A percentile compares a stretch with the other conserved stretches of the same genome.
phyloP scores from a whole-genome alignment of 352 stramenopile species.

The Pythium periplocum region DNA sequence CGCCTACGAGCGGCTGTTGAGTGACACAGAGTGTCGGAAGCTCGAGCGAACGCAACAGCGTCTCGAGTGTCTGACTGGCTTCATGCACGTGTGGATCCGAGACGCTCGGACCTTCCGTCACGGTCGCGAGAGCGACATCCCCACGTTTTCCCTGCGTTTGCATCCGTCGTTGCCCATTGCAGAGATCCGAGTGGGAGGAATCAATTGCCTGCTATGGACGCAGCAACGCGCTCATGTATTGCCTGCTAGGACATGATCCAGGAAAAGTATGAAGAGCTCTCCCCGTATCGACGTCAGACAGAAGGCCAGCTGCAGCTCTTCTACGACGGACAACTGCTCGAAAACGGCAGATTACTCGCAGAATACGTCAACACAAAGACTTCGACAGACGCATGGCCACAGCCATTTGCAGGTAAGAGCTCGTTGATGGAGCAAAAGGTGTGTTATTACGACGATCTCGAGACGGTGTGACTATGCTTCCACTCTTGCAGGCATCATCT shows the following conservation, averaged over 20 bases:
- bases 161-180: constrained; percentile 32
- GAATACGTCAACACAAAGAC: constrained; percentile 26
- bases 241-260: constrained; percentile 34
- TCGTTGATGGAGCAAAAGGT: neutral
- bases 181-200: constrained; percentile 26
- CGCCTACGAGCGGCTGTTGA: constrained; percentile 41
- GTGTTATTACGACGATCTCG: neutral
- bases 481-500: constrained; percentile 41
- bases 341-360: constrained; percentile 31
- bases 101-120: constrained; percentile 49
- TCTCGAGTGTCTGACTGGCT: constrained; percentile 17
- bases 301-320: constrained; percentile 42
- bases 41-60: constrained; percentile 22
- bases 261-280: constrained; percentile 32
- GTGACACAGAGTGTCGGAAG: constrained; percentile 29
- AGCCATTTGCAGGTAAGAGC: constrained; percentile 20
- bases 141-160: constrained; percentile 32
- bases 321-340: constrained; percentile 33
- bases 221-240: neutral
- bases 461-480: too few species aligned
- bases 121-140: constrained; percentile 36
- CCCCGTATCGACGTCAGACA: constrained; percentile 25
- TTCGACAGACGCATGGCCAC: neutral
- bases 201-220: too few species aligned
- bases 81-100: constrained; percentile 56